Conservation (phyloP, 139 green algal species). For the Tetradesmus lagerheimii region DNA sequence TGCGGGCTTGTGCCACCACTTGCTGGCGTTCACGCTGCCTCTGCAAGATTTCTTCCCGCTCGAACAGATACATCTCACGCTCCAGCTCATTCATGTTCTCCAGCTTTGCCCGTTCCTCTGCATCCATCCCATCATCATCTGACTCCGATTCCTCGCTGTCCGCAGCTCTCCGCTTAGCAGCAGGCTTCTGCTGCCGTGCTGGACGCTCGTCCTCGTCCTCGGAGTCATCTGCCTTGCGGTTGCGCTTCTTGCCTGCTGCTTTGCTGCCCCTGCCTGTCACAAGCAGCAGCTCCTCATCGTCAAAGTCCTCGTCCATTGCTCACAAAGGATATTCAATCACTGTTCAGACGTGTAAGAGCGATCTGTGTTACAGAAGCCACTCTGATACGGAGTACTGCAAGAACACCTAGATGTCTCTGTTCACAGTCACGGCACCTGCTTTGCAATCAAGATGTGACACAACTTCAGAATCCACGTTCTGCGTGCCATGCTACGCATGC, state of each 20-base stretch:
- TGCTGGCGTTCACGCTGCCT: conserved; percentile 8
- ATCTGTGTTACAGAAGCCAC: neutral
- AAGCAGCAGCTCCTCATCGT: conserved; percentile 44
- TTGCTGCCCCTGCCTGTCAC: conserved; percentile 36
- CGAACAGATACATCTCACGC: conserved; percentile 52
- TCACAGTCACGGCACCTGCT: too few species aligned
- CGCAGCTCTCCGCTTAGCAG: neutral
- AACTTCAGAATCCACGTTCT: too few species aligned
- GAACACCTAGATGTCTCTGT: too few species aligned
- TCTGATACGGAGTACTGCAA: neutral
- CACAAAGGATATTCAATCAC: neutral
- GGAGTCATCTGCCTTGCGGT: conserved; percentile 35
- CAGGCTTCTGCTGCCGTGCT: neutral
- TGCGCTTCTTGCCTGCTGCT: conserved; percentile 39
- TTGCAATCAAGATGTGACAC: too few species aligned
- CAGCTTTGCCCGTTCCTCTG: conserved; percentile 41
- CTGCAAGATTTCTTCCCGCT: conserved; percentile 39
- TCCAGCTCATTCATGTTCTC: conserved; percentile 48
- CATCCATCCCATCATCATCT: conserved; percentile 37
- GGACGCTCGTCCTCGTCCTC: conserved; percentile 36
- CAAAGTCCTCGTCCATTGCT: conserved; percentile 1
- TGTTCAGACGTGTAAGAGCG: neutral
- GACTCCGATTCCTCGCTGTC: conserved; percentile 17
- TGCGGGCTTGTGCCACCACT: conserved; percentile 34
- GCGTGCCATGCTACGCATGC: too few species aligned